These are phyloP conservation scores for Petunia hybrid DNA, from an alignment of 305 asterid species.

Conservation along the genomic window DNA sequence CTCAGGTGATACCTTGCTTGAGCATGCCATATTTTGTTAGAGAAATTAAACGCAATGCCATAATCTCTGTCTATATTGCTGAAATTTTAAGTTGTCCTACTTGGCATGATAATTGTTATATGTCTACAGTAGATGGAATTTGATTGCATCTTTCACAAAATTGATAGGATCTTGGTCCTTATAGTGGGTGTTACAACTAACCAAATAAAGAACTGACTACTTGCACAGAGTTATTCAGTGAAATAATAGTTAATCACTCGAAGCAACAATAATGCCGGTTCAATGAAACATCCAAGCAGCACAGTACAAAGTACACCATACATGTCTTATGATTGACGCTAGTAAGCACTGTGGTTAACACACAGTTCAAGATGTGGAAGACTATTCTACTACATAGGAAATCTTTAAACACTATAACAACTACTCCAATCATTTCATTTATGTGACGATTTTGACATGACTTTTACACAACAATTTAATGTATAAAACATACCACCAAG, in stretches of 20 bases:
- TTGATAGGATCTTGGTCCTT: not conserved
- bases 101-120: not conserved
- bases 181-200: not conserved
- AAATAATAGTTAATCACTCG: not conserved
- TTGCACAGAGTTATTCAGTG: not conserved
- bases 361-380: not conserved
- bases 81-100: not conserved
- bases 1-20: slow-evolving; percentile 15
- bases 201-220: not conserved
- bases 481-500: not conserved
- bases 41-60: slow-evolving; percentile 10
- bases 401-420: not conserved
- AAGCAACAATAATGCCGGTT: not conserved
- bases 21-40: not conserved
- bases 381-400: not conserved
- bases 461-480: not conserved
- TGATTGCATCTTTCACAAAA: not conserved
- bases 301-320: not conserved
- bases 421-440: not conserved
- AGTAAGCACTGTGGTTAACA: not conserved
- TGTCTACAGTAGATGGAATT: not conserved
- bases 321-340: not conserved
- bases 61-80: slow-evolving; percentile 4
- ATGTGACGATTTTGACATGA: not conserved
- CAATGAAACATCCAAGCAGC: not conserved